Evolutionary conservation across 202 grass and related monocot genomes (phyloP), one percentile per base, ranked within the genome.

Genomic region (Dendrocalamus latiflorus): DNA sequence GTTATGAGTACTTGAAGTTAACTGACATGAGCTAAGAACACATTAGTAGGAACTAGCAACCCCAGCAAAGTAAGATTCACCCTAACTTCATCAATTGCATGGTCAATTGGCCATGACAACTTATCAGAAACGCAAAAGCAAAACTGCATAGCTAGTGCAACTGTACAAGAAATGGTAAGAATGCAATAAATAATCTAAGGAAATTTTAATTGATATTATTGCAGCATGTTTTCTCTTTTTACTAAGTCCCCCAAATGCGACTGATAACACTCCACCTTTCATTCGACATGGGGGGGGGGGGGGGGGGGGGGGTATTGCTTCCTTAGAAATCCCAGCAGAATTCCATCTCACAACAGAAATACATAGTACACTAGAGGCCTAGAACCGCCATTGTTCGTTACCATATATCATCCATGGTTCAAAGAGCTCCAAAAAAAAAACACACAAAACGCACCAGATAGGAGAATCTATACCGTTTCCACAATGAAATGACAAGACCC

Each of bases 41-140:
- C 14, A 65, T 58, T 72, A 38, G n/a, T 70, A 64, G 43, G 22
- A 77, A n/a, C n/a, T 73, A 83, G 72, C 62, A 68, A 22, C 4
- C 65, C 33, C 74, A 25, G 3, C 16, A 83, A 83, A 72, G 21
- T 65, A 18, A 79, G 37, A n/a, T 58, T 44, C 21, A 26, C 26
- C 33, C 50, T 58, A 33, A 67, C 41, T 20, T 74, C 26, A 76
- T 4, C 28, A 51, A 36, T 13, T 44, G 10, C n/a, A 58, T 25
- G 21, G 56, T 13, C 56, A 64, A n/a, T n/a, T n/a, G n/a, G n/a
- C n/a, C n/a, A n/a, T 36, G 60, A 21, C 34, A 41, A 41, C 4
- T 3, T 81, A 43, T 6, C n/a, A 25, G 21, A 58, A 58, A 54
- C 18, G 1, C 4, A 9, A 64, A 4, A 34, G 2, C 14, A 51